Evolutionary conservation across 1,139 yeast species (phyloP), one percentile per base, ranked within the genome.

Genomic region (Yamadazyma blattariae): DNA sequence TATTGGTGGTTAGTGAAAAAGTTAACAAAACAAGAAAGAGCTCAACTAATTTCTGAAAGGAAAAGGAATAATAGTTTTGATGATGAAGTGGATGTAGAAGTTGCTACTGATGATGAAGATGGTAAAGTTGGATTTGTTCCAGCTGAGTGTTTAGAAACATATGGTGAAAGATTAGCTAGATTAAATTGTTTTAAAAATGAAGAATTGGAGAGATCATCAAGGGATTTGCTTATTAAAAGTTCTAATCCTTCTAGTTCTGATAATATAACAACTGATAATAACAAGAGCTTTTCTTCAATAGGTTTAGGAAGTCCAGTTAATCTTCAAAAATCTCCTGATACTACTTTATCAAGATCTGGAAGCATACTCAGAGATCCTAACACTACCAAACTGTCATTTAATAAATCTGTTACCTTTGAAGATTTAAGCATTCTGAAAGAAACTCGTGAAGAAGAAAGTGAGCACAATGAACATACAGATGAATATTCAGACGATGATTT

Each of bases 1-100:
- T 92, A 92, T 62, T 92, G 98, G 98, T 92, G 98, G 98, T 65
- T 90, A 11, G 90, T 92, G 20, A 74, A 81, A 40, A 79, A 87
- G 47, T 69, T 81, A 38, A 69, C 72, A 32, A 64, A 60, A 37
- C 49, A 50, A 13, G 74, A 70, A 43, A 48, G 68, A n/a, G 45
- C 50, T 3, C 44, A 44, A 25, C 35, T 47, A 16, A 16, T 35
- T 7, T 23, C 23, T n/a, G 49, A 42, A 28, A 36, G 50, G 11
- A 28, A 29, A 25, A 25, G 41, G 16, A 46, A 45, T 29, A 25
- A 32, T 19, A 44, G 47, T 34, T 36, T 24, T 17, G 42, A 31
- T 27, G 39, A 37, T 10, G 38, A 33, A 6, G 9, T 5, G 1
- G 38, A 30, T 2, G 19, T 17, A 5, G 57, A 54, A n/a, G 40